Base-by-base conservation (phyloP, 352 stramenopile species). In the Phytophthora vignae region DNA sequence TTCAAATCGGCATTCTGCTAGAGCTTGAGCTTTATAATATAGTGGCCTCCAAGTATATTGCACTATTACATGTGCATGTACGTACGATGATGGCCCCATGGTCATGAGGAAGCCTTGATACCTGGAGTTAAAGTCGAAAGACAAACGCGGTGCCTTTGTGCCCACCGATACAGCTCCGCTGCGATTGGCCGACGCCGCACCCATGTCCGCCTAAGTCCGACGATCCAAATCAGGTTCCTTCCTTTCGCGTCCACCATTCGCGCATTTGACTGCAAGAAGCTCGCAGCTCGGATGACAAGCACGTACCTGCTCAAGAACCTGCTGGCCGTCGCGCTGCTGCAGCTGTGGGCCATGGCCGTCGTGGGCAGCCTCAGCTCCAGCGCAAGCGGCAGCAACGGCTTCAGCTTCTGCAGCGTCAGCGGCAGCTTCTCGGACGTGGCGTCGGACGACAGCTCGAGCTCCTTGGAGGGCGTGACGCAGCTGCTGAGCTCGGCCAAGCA, bases 401-500 rank as follows among this genome's bases (percentile, higher is more conserved):
- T n/a, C 38, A 38, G 31, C 31, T 25, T 25, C 22, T 2, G 22
- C 22, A 25, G 22, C 22, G 22, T 22, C 56, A 76, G 63, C 42
- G 60, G 65, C 31, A 72, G 64, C 70, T 60, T 63, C 49, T 25
- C 52, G 15, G 55, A 67, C 48, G 33, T 55, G 3, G 31, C 55
- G 6, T 58, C 58, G 25, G 61, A 69, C 38, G 62, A 67, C 64
- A 69, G 48, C 25, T 68, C 60, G 15, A 72, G 60, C 40, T 77
- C 73, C 0, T 62, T 74, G 10, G 66, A 76, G 12, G 74, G 74
- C 5, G 71, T 76, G 10, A 81, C 75, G 46, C 69, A 72, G 42
- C 60, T 87, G 22, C 60, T 85, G 60, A 82, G 73, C 56, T 82
- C 78, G 4, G 59, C 79, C 36, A 80, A 83, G 19, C 57, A 78